These are phyloP conservation scores for Aspergillus avenaceus DNA, from an alignment of 495 filamentous ascomycete genomes.

Conservation along the genomic window DNA sequence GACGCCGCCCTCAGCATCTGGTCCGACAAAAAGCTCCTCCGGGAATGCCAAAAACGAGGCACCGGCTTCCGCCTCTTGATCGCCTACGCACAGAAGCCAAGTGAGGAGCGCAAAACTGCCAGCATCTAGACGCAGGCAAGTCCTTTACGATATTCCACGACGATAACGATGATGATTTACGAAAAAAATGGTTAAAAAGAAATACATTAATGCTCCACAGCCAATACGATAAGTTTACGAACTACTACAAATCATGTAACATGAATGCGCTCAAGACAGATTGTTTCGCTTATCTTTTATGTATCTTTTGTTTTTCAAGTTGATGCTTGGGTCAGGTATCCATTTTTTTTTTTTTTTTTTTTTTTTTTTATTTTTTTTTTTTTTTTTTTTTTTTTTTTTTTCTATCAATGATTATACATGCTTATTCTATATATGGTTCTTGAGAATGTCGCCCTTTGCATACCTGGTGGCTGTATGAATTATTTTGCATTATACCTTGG, in stretches of 20 bases:
- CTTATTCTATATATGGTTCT: too few relatives aligned
- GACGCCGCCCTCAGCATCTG: slow-evolving; percentile 66
- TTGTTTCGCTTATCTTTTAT: not conserved
- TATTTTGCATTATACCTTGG: too few relatives aligned
- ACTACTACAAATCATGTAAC: not conserved
- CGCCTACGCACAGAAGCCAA: slow-evolving; percentile 83
- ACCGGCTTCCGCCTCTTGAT: slow-evolving; percentile 88
- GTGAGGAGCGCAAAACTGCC: slow-evolving; percentile 54
- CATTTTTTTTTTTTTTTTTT: not conserved
- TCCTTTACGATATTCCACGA: too few relatives aligned
- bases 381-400: slow-evolving; percentile 18
- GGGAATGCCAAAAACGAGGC: slow-evolving; percentile 80
- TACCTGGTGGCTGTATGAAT: too few relatives aligned
- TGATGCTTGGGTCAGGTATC: not conserved
- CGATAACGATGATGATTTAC: slow-evolving; percentile 12
- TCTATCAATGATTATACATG: too few relatives aligned
- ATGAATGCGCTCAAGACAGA: too few relatives aligned
- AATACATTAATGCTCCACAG: too few relatives aligned
- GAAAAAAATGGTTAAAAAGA: too few relatives aligned
- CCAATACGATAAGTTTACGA: not conserved
- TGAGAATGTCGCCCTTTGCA: too few relatives aligned
- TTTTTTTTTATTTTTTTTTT: slow-evolving; percentile 4
- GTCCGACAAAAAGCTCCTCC: slow-evolving; percentile 68
- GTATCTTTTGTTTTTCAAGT: not conserved
- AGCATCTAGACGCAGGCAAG: slow-evolving; percentile 38